phyloP scores from a whole-genome alignment of 1,284 basidiomycete genomes.

The Xanthoconium separans region DNA sequence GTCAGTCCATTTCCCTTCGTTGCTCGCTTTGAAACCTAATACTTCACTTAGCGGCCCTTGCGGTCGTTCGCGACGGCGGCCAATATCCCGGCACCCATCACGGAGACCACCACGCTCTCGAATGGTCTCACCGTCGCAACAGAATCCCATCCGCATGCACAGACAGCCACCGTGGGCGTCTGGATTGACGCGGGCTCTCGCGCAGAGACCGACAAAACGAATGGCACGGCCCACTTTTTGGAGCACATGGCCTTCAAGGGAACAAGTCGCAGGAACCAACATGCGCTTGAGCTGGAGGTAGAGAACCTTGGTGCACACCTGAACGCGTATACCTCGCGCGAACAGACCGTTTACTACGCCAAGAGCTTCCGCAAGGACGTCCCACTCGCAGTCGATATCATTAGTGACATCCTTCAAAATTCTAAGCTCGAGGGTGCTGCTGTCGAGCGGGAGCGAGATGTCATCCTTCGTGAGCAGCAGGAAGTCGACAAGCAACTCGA shows the following conservation, averaged over 20 bases:
- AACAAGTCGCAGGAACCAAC: slow-evolving; percentile 87
- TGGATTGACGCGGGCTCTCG: slow-evolving; percentile 99
- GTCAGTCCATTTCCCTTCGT: slow-evolving; percentile 38
- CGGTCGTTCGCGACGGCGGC: slow-evolving; percentile 71
- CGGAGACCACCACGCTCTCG: slow-evolving; percentile 84
- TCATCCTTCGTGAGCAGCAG: slow-evolving; percentile 97
- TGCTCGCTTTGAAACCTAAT: slow-evolving; percentile 7
- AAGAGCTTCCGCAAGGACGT: slow-evolving; percentile 99
- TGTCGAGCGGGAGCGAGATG: slow-evolving; percentile 95
- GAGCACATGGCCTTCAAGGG: slow-evolving; percentile 99
- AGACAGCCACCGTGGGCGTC: slow-evolving; percentile 97
- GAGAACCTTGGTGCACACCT: slow-evolving; percentile 98
- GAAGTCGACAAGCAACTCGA: slow-evolving; percentile 99
- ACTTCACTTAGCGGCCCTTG: slow-evolving; percentile 34
- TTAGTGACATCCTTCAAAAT: slow-evolving; percentile 98
- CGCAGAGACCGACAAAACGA: slow-evolving; percentile 92
- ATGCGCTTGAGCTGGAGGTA: slow-evolving; percentile 93
- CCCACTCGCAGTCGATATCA: slow-evolving; percentile 90
- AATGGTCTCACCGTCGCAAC: slow-evolving; percentile 94
- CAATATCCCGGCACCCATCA: slow-evolving; percentile 69
- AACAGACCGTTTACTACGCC: slow-evolving; percentile 99
- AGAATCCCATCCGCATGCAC: slow-evolving; percentile 90
- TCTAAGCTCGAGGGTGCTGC: slow-evolving; percentile 90
- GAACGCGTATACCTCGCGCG: slow-evolving; percentile 98
- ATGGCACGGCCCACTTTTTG: slow-evolving; percentile 97